Base-by-base conservation (phyloP, 1,284 basidiomycete genomes). In the Omphalotus olearius region DNA sequence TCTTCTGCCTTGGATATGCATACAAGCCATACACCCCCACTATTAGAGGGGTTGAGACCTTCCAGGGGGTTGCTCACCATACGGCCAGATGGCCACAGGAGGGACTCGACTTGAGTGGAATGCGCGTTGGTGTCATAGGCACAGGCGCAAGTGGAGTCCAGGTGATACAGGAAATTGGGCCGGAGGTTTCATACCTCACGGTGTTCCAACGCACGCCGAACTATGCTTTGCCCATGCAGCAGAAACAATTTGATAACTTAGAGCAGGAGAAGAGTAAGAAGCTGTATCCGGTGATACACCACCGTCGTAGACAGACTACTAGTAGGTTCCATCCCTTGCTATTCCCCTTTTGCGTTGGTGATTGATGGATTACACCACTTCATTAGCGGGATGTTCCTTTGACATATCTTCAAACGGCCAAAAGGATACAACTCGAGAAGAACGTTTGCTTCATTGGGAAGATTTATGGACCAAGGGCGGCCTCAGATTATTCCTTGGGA, bases 191-290 rank as follows among this genome's bases (percentile, higher is more conserved):
- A 3, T 60, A 64, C 41, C 58, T 65, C 35, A 63, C 62, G 5
- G 59, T 64, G 20, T 65, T 63, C 54, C 63, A 64, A 48, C 63
- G 63, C 10, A 63, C 61, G 4, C 60, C 62, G 1, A 62, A 62
- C 17, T 42, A 61, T 17, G 56, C 61, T 2, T 17, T 64, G 16
- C 59, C 62, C 1, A 57, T 63, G 61, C 25, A 33, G n/a, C 62
- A 64, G 50, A 23, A 53, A 30, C 39, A 48, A 20, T 33, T 60
- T 20, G 47, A 47, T 33, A 45, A 18, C 7, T 44, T 39, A 4
- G 45, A 35, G 16, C 56, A 63, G 23, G 43, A 42, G 9, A 44
- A 58, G 41, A 50, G 57, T 52, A 62, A 62, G 47, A 36, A 55
- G 13, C 16, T 49, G 7, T 59, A 62, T 44, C 62, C 58, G 0